Evolutionary conservation across 345 rosid species (phyloP).

Genomic region (sweet orange (Citrus sinensis)): DNA sequence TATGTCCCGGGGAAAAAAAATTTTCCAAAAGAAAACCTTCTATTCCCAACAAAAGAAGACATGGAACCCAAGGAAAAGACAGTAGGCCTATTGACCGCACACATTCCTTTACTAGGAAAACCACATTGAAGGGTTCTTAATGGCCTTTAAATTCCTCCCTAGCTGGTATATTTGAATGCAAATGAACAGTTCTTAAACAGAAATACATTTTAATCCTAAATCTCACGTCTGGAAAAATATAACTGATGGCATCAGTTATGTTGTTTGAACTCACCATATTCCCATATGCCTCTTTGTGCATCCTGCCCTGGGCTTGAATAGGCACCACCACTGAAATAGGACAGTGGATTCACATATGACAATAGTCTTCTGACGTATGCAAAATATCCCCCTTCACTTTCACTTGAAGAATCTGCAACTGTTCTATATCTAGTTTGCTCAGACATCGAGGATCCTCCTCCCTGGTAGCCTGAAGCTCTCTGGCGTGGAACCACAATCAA

Average conservation of each 20-base stretch:
- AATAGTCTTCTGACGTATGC: slow-evolving; percentile 43
- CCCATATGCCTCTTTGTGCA: slow-evolving; percentile 41
- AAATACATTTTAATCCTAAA: neutral
- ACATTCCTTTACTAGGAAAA: too few relatives aligned
- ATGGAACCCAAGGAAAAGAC: neutral
- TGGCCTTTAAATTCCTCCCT: too few relatives aligned
- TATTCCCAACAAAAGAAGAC: neutral
- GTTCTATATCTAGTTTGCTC: slow-evolving; percentile 18
- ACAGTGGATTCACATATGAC: slow-evolving; percentile 73
- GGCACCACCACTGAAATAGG: slow-evolving; percentile 56
- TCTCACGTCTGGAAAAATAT: neutral
- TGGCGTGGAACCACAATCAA: slow-evolving; percentile 67
- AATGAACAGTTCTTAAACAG: neutral
- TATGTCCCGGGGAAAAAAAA: neutral
- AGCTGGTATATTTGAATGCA: neutral
- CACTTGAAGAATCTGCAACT: slow-evolving; percentile 30
- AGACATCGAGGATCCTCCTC: slow-evolving; percentile 39
- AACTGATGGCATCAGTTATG: neutral
- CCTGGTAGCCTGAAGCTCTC: slow-evolving; percentile 30
- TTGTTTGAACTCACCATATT: slow-evolving; percentile 36
- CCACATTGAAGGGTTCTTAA: neutral
- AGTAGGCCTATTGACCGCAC: neutral
- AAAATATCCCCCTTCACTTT: slow-evolving; percentile 63
- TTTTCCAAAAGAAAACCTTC: neutral
- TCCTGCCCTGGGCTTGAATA: slow-evolving; percentile 46